Conservation (phyloP, 306 rosid genomes). For the Citrullus mucosospermus region DNA sequence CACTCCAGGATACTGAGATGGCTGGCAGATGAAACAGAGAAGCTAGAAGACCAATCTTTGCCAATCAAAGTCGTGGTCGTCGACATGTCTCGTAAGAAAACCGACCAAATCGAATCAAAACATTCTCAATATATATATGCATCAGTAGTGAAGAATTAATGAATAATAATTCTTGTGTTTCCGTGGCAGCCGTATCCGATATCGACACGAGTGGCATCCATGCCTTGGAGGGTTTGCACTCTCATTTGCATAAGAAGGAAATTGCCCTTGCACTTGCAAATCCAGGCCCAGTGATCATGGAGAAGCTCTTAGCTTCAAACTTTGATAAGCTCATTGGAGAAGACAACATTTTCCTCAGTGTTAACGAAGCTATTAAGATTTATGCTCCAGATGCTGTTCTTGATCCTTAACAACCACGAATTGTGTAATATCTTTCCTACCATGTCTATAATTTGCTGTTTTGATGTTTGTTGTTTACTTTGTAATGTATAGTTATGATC, state of each 20-base stretch:
- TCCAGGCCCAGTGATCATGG: constrained; percentile 68
- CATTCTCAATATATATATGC: background rate
- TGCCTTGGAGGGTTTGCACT: constrained; percentile 42
- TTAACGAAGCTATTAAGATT: constrained; percentile 46
- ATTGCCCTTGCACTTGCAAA: constrained; percentile 60
- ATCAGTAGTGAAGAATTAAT: background rate
- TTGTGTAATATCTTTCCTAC: background rate
- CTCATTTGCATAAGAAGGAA: constrained; percentile 39
- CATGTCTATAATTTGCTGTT: background rate
- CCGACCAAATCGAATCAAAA: background rate
- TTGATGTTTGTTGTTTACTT: background rate
- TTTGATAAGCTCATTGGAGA: constrained; percentile 40
- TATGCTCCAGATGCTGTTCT: constrained; percentile 19
- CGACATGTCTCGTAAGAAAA: constrained; percentile 74
- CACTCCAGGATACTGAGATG: constrained; percentile 57
- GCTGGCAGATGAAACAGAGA: constrained; percentile 46
- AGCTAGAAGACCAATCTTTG: background rate
- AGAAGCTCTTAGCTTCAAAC: constrained; percentile 50
- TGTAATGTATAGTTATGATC: background rate
- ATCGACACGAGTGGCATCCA: constrained; percentile 77
- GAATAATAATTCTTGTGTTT: background rate
- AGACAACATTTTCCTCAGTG: constrained; percentile 52
- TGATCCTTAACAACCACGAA: constrained; percentile 8
- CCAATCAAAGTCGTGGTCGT: constrained; percentile 34
- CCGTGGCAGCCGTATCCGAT: constrained; percentile 60